phyloP scores from a whole-genome alignment of 768 basidiomycete genomes.

The Pleurotus tuber-regium region DNA sequence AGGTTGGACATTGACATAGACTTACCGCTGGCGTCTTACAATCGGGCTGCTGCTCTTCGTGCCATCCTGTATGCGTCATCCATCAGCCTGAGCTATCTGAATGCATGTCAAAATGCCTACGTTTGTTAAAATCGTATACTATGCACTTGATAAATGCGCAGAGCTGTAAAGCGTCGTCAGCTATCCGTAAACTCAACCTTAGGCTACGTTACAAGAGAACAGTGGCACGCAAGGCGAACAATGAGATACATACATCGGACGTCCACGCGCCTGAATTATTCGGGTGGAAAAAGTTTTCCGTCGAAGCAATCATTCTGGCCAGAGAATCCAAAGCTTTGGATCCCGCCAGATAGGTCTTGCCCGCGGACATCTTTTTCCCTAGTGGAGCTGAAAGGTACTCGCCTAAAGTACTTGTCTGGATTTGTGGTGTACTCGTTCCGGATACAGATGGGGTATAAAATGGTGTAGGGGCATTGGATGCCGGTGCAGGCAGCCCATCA shows the following conservation, averaged over 20 bases:
- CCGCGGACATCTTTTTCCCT: constrained; percentile 37
- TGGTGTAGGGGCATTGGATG: constrained; percentile 71
- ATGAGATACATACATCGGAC: constrained; percentile 48
- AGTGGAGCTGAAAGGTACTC: constrained; percentile 63
- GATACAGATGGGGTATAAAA: constrained; percentile 68
- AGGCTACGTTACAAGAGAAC: neutral
- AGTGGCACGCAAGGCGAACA: too few species aligned
- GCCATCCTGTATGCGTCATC: constrained; percentile 52
- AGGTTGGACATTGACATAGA: neutral
- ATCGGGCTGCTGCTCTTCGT: constrained; percentile 70
- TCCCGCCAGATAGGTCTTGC: constrained; percentile 71
- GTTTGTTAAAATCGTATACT: constrained; percentile 82
- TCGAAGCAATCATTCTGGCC: constrained; percentile 80
- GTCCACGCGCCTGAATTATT: constrained; percentile 87
- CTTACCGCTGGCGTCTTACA: constrained; percentile 76
- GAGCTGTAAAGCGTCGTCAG: constrained; percentile 40
- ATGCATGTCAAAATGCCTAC: constrained; percentile 31
- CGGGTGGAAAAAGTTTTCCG: constrained; percentile 90
- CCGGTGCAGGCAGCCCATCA: constrained; percentile 53
- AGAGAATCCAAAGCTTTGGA: constrained; percentile 84
- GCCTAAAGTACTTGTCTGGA: constrained; percentile 41
- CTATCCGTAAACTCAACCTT: neutral
- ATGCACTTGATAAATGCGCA: constrained; percentile 85
- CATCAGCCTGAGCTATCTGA: constrained; percentile 11
- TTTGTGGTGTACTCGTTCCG: constrained; percentile 56